These are phyloP conservation scores for Tremella yokohamensis DNA, from an alignment of 768 basidiomycete genomes.

Conservation along the genomic window DNA sequence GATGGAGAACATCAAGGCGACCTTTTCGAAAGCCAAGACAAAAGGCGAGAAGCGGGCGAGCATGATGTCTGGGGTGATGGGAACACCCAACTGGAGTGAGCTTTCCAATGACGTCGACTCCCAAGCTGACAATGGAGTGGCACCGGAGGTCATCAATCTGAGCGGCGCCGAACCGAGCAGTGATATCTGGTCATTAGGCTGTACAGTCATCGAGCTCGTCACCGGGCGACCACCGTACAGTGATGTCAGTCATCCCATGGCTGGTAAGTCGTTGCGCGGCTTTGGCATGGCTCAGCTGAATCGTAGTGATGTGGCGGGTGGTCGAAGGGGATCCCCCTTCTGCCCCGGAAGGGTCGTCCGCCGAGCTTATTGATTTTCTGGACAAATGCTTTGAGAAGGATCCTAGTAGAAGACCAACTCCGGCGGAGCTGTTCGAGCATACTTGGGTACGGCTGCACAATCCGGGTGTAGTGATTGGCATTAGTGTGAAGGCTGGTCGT, in stretches of 20 bases:
- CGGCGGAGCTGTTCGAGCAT: conserved; percentile 81
- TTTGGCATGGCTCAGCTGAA: conserved; percentile 14
- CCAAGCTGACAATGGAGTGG: conserved; percentile 57
- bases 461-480: conserved; percentile 63
- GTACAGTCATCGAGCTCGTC: conserved; percentile 88
- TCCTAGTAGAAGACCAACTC: conserved; percentile 73
- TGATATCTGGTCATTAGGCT: conserved; percentile 67
- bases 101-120: conserved; percentile 11
- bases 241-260: conserved; percentile 83
- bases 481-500: not conserved
- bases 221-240: conserved; percentile 89
- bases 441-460: conserved; percentile 82
- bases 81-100: conserved; percentile 92
- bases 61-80: conserved; percentile 58
- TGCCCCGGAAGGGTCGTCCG: conserved; percentile 73
- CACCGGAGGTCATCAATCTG: conserved; percentile 93
- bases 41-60: conserved; percentile 12
- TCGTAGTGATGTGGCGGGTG: conserved; percentile 88
- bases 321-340: conserved; percentile 90
- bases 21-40: conserved; percentile 13
- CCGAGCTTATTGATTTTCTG: conserved; percentile 74
- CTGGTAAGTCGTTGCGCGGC: conserved; percentile 58
- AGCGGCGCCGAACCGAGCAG: conserved; percentile 68
- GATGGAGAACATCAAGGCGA: conserved; percentile 63
- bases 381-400: conserved; percentile 87